Evolutionary conservation across 1,139 yeast species (phyloP).

Genomic region (Ogataea hybrid): DNA sequence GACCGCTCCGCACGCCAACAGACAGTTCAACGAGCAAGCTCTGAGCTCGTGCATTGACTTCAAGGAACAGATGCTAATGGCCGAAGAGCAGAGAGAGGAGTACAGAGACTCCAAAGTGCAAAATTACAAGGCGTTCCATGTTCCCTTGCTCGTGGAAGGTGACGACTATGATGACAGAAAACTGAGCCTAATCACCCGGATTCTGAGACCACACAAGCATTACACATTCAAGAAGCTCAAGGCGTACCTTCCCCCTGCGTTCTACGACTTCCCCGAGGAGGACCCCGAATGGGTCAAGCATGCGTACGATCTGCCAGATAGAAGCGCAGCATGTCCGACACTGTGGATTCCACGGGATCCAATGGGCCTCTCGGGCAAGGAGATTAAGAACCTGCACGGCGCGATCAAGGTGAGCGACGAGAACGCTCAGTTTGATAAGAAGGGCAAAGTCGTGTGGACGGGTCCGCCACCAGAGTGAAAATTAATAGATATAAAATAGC

Average conservation of each 20-base stretch:
- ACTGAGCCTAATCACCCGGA: slow-evolving; percentile 23
- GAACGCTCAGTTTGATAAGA: slow-evolving; percentile 53
- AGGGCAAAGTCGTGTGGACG: slow-evolving; percentile 49
- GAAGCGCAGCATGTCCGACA: slow-evolving; percentile 58
- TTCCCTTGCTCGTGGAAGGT: slow-evolving; percentile 32
- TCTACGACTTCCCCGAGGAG: slow-evolving; percentile 38
- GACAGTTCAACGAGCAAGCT: slow-evolving; percentile 35
- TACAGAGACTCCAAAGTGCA: slow-evolving; percentile 1
- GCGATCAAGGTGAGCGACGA: slow-evolving; percentile 58
- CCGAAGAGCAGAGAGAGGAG: slow-evolving; percentile 33
- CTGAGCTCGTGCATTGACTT: slow-evolving; percentile 24
- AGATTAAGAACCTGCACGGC: slow-evolving; percentile 56
- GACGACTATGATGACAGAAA: slow-evolving; percentile 25
- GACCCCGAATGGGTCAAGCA: slow-evolving; percentile 38
- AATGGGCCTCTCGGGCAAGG: slow-evolving; percentile 64
- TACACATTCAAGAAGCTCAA: slow-evolving; percentile 35
- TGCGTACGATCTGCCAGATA: slow-evolving; percentile 70
- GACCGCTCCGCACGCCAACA: slow-evolving; percentile 14
- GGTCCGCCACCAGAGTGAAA: slow-evolving; percentile 58
- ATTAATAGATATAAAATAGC: background rate
- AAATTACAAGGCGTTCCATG: slow-evolving; percentile 10
- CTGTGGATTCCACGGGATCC: slow-evolving; percentile 72
- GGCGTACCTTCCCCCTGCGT: slow-evolving; percentile 34
- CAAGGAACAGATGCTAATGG: slow-evolving; percentile 27
- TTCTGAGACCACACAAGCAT: slow-evolving; percentile 34